Evolutionary conservation across 1,284 basidiomycete species (phyloP).

Genomic region (Xanthoconium separans): DNA sequence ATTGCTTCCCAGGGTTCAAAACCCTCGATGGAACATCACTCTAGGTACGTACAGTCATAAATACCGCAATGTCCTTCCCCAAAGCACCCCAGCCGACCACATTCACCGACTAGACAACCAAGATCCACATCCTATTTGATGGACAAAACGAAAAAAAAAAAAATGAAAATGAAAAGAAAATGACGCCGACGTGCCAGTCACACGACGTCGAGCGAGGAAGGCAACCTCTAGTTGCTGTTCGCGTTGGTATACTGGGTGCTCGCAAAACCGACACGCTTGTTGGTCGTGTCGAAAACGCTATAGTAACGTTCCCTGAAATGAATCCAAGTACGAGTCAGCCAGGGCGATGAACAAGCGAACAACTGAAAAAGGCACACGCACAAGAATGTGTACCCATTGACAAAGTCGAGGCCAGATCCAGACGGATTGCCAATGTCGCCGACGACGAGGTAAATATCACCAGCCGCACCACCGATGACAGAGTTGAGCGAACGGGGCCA

Average conservation of each 20-base stretch:
- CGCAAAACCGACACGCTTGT: slow-evolving; percentile 45
- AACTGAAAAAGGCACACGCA: slow-evolving; percentile 7
- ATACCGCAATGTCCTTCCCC: too few relatives aligned
- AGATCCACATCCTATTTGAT: too few relatives aligned
- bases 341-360: background rate
- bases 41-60: too few relatives aligned
- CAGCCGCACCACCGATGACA: slow-evolving; percentile 38
- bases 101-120: too few relatives aligned
- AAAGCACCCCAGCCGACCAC: too few relatives aligned
- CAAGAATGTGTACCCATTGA: slow-evolving; percentile 13
- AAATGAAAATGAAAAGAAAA: too few relatives aligned
- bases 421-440: background rate
- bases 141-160: too few relatives aligned
- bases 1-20: too few relatives aligned
- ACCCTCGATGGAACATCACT: too few relatives aligned
- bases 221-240: background rate
- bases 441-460: slow-evolving; percentile 43
- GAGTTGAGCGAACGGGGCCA: slow-evolving; percentile 50
- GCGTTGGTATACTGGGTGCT: slow-evolving; percentile 20
- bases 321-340: background rate
- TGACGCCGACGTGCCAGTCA: too few relatives aligned
- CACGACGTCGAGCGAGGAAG: too few relatives aligned
- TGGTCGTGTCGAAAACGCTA: slow-evolving; percentile 47
- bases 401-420: background rate
- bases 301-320: slow-evolving; percentile 45